These are phyloP conservation scores for Rhizophagus clarus DNA, from an alignment of 192 early-diverging fungal species.

Conservation along the genomic window DNA sequence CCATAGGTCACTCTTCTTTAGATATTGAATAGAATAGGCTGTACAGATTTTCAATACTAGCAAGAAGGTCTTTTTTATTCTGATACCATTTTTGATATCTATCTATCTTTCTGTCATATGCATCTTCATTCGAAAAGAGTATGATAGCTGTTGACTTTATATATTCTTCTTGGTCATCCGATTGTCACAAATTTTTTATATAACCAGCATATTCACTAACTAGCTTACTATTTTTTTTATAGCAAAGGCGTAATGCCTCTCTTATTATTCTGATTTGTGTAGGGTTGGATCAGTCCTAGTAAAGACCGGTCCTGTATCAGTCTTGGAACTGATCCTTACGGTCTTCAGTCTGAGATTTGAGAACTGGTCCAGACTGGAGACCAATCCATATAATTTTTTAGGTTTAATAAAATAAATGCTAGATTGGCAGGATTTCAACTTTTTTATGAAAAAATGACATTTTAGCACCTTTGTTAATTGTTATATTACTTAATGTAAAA, in stretches of 20 bases:
- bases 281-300: no score
- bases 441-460: no score
- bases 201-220: constrained; percentile 8
- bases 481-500: no score
- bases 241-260: background rate
- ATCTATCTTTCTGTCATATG: background rate
- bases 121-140: background rate
- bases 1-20: background rate
- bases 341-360: no score
- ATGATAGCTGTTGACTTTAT: constrained; percentile 1
- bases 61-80: background rate
- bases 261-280: background rate
- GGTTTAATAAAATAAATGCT: no score
- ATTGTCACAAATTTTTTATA: constrained; percentile 7
- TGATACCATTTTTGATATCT: constrained; percentile 25
- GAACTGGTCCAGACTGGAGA: no score
- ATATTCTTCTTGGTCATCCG: background rate
- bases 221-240: constrained; percentile 15
- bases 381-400: no score
- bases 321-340: no score
- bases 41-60: constrained; percentile 1
- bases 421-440: no score
- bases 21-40: background rate
- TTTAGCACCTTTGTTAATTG: no score
- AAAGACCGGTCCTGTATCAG: no score